Evolutionary conservation across 1,139 yeast species (phyloP).

Genomic region (Yamadazyma dushanensis): DNA sequence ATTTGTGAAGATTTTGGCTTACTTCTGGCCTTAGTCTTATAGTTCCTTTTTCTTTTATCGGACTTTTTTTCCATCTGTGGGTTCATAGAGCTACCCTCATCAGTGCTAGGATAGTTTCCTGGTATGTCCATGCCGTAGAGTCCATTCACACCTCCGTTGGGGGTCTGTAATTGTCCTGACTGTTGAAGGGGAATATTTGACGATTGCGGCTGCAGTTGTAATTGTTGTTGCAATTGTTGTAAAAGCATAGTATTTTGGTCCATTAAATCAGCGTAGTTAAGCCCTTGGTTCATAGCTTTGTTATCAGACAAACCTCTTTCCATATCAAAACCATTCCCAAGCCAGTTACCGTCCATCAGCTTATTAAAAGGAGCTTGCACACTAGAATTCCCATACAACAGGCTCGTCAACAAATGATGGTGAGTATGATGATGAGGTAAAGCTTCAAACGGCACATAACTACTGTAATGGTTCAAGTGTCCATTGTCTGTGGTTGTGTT

Average conservation of each 20-base stretch:
- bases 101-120: neutral
- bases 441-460: slow-evolving; percentile 10
- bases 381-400: slow-evolving; percentile 13
- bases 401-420: slow-evolving; percentile 8
- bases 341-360: slow-evolving; percentile 10
- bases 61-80: neutral
- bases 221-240: slow-evolving; percentile 8
- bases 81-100: neutral
- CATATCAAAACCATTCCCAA: neutral
- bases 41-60: slow-evolving; percentile 6
- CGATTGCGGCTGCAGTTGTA: neutral
- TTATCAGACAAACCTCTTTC: neutral
- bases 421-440: slow-evolving; percentile 15
- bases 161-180: no score
- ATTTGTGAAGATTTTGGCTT: slow-evolving; percentile 10
- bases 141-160: no score
- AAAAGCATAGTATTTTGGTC: slow-evolving; percentile 5
- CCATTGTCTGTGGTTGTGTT: slow-evolving; percentile 1
- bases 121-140: no score
- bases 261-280: slow-evolving; percentile 7
- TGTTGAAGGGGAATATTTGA: no score
- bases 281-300: neutral
- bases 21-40: slow-evolving; percentile 8
- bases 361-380: slow-evolving; percentile 10
- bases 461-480: slow-evolving; percentile 9